Conservation (phyloP, 2,329 filamentous ascomycete species). For the Penicillium sp. region DNA sequence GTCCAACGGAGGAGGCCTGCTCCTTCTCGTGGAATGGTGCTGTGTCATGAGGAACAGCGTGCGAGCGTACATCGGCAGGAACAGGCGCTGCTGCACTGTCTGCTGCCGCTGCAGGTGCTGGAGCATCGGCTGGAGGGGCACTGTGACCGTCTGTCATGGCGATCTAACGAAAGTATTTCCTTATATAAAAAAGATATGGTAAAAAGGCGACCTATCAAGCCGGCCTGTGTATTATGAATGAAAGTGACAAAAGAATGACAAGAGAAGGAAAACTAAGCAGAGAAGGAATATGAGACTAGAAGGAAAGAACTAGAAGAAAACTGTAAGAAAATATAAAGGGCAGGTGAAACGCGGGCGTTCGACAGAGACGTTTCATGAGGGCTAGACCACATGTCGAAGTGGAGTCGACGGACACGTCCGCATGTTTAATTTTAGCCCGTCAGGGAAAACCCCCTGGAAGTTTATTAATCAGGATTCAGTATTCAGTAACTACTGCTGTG, state of each 20-base stretch:
- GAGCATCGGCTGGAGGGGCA: slow-evolving; percentile 13
- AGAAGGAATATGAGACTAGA: background rate
- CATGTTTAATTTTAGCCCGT: slow-evolving; percentile 10
- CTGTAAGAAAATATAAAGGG: slow-evolving; percentile 5
- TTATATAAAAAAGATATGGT: background rate
- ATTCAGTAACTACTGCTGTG: too few relatives aligned
- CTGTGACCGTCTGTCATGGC: slow-evolving; percentile 21
- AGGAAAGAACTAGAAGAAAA: slow-evolving; percentile 6
- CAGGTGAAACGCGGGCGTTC: slow-evolving; percentile 14
- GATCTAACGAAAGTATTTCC: background rate
- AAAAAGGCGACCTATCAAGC: too few relatives aligned
- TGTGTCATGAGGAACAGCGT: slow-evolving; percentile 15
- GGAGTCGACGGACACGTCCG: slow-evolving; percentile 13
- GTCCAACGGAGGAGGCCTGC: slow-evolving; percentile 22
- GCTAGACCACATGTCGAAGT: slow-evolving; percentile 15
- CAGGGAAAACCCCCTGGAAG: background rate
- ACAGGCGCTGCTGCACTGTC: slow-evolving; percentile 17
- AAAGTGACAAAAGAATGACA: slow-evolving; percentile 3
- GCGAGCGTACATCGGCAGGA: slow-evolving; percentile 13
- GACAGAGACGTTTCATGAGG: slow-evolving; percentile 18
- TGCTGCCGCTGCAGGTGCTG: slow-evolving; percentile 12
- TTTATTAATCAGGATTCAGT: background rate
- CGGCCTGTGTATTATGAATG: background rate
- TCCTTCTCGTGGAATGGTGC: slow-evolving; percentile 17
- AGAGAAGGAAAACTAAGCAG: background rate